Evolutionary conservation across 768 basidiomycete genomes (phyloP), one percentile per base, ranked within the genome.

Genomic region (Russula brevipes): DNA sequence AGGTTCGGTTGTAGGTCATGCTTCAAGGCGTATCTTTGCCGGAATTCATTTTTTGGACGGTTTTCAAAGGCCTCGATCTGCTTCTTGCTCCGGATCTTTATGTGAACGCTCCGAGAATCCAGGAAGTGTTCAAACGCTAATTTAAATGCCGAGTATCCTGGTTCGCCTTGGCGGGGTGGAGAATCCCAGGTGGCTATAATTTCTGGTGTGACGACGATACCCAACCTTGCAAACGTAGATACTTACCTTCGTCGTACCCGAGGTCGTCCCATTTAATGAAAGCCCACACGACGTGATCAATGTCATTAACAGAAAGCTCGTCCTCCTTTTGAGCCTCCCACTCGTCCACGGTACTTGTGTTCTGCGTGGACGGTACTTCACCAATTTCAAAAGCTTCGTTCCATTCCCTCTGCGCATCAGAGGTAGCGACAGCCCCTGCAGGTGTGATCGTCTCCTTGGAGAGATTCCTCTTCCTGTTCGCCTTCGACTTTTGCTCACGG

Each of bases 191-290:
- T 86, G n/a, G 91, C 94, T 96, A 68, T 17, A 41, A 51, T 14
- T 19, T 42, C 35, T 14, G 45, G 52, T 19, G 41, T 47, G 10
- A 59, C n/a, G 17, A 42, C 31, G 49, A 46, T 53, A 61, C n/a
- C 59, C 47, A 39, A 35, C 54, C 57, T 57, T 19, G 6, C 7
- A 54, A 38, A n/a, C 30, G 12, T 42, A 9, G 4, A n/a, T 71
- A 11, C 82, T 57, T 61, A 91, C 95, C 86, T 79, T 94, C 89
- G 24, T 96, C 89, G 65, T 98, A 97, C n/a, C 89, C 86, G 33
- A 98, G 78, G 65, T 94, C 94, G 49, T 85, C 80, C 96, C 96
- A 98, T 73, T 98, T 99, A 68, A 93, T 79, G 72, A 94, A 94
- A 12, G 82, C 84, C 87, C 90, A 94, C 19, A 85, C 79, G 39